Conservation (phyloP, 352 stramenopile genomes). For the Phytophthora podocarpi region DNA sequence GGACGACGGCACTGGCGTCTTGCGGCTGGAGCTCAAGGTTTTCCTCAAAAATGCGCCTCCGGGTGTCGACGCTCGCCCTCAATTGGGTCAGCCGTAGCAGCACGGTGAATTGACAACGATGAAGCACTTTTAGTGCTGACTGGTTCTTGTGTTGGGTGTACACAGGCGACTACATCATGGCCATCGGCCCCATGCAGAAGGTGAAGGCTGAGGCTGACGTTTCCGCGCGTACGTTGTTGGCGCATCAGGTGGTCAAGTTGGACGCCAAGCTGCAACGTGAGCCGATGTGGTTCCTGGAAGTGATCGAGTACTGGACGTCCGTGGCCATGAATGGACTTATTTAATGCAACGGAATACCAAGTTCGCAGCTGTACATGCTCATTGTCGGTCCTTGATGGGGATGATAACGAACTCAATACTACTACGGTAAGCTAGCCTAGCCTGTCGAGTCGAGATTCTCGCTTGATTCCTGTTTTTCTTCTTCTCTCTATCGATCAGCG, state of each 20-base stretch:
- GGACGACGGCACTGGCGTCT: constrained; percentile 76
- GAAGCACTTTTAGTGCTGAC: background rate
- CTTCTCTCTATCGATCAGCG: constrained; percentile 37
- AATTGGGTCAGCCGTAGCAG: constrained; percentile 34
- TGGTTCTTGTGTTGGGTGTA: constrained; percentile 1
- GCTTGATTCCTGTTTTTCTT: constrained; percentile 6
- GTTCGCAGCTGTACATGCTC: constrained; percentile 26
- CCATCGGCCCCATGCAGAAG: constrained; percentile 71
- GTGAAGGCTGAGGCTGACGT: constrained; percentile 18
- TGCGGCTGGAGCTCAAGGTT: constrained; percentile 61
- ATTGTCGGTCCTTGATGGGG: constrained; percentile 42
- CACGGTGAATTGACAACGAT: too few relatives aligned
- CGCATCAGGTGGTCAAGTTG: constrained; percentile 67
- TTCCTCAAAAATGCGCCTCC: constrained; percentile 69
- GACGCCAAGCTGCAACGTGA: constrained; percentile 63
- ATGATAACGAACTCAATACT: constrained; percentile 26
- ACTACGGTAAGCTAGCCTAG: constrained; percentile 7
- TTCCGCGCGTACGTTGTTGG: constrained; percentile 40
- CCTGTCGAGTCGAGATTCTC: constrained; percentile 1
- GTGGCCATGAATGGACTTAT: constrained; percentile 18
- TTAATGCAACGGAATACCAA: constrained; percentile 14
- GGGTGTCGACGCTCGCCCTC: constrained; percentile 43
- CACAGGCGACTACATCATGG: constrained; percentile 76
- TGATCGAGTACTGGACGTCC: constrained; percentile 73
- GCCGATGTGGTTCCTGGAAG: constrained; percentile 72